Evolutionary conservation across 2,329 filamentous ascomycete genomes (phyloP), one percentile per base, ranked within the genome.

Genomic region (Fusarium lateritium): DNA sequence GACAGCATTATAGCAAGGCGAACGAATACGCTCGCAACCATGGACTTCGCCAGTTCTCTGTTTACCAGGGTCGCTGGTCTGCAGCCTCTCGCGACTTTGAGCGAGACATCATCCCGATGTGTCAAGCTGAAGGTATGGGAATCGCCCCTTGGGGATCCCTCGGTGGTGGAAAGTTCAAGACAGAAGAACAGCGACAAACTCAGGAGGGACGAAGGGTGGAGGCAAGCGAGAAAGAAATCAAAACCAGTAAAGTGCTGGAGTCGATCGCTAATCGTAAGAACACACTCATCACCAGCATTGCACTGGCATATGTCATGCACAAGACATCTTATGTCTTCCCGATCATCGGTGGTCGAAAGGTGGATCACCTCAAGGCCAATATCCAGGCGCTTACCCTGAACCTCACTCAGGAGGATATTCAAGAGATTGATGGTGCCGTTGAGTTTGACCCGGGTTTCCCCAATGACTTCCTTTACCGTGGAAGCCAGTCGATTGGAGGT

Each of bases 241-340:
- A 81, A 69, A 75, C 85, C 65, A 84, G 81, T 67, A 71, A 78
- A 52, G 80, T 78, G 14, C 77, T 86, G 34, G 82, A 85, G 83
- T 83, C 77, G 28, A 84, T 92, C 45, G 83, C 84, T 46, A 69
- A 72, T 24, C 79, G 79, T 62, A 83, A 83, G 69, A 76, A 77
- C 64, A 83, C 81, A 4, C 69, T 77, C 53, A 79, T 85, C 66
- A 84, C 83, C 17, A 83, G 82, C 64, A 76, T 86, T 58, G 91
- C 92, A 10, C 79, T 94, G 24, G 91, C 92, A 3, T 94, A 94
- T 74, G 88, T 94, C 15, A 86, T 92, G 84, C 85, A 88, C 68
- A 93, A 94, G 80, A 82, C 89, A 1, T 87, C 90, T 0, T 88
- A 92, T 72, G 89, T 94, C 14, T 93, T 92, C 74, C 92, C 92